A percentile compares a stretch with the other conserved stretches of the same genome.
These are phyloP conservation scores for Williopsis jadinii DNA, from an alignment of 1,139 yeast genomes.

Conservation along the genomic window DNA sequence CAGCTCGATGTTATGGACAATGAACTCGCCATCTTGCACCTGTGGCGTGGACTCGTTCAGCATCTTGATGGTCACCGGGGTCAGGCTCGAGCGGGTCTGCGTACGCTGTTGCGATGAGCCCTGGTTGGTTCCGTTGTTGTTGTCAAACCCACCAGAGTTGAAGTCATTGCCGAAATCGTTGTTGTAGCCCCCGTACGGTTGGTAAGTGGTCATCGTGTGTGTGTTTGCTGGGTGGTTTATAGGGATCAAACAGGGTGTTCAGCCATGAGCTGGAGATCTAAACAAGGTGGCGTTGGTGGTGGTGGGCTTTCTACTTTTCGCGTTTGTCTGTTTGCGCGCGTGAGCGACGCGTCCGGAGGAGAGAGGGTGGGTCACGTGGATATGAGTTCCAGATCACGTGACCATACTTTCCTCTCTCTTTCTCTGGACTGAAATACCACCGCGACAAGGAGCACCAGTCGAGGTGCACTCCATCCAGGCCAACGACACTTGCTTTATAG, in stretches of 20 bases:
- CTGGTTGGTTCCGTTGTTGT: slow-evolving; percentile 12
- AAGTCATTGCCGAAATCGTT: slow-evolving; percentile 13
- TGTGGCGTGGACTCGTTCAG: slow-evolving; percentile 56
- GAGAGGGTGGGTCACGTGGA: too few relatives aligned
- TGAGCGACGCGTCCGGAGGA: too few relatives aligned
- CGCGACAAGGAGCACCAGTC: too few relatives aligned
- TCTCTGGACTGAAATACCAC: too few relatives aligned
- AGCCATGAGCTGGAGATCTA: neutral
- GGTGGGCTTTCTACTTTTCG: neutral
- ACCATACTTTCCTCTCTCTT: too few relatives aligned
- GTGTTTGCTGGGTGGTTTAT: neutral
- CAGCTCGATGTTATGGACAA: slow-evolving; percentile 54
- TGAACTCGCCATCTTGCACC: slow-evolving; percentile 74
- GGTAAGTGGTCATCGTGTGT: slow-evolving; percentile 14
- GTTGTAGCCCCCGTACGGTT: slow-evolving; percentile 21
- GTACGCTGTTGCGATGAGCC: slow-evolving; percentile 17
- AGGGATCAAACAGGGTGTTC: neutral
- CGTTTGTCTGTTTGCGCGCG: neutral
- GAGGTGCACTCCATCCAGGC: too few relatives aligned
- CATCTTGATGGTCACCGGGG: slow-evolving; percentile 84
- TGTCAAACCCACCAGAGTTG: slow-evolving; percentile 24
- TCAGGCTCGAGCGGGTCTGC: slow-evolving; percentile 33
- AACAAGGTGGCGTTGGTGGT: neutral
- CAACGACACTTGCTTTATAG: too few relatives aligned
- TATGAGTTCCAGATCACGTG: too few relatives aligned